A percentile compares a stretch with the other conserved stretches of the same genome.
phyloP scores from a whole-genome alignment of 2,329 filamentous ascomycete species.

The Ceratocystis cubensis region DNA sequence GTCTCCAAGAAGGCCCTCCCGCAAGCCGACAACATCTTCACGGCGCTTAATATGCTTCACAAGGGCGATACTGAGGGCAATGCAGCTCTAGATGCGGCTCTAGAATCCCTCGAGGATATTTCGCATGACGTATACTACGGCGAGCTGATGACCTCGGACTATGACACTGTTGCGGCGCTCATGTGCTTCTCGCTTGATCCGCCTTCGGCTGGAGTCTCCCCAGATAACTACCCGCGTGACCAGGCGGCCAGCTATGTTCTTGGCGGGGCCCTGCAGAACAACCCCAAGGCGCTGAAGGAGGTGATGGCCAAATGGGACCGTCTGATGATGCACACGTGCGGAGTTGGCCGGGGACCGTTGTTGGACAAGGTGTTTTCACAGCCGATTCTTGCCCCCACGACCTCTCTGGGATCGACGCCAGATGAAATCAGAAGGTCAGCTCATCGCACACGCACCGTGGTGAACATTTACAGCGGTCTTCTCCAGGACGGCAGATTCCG shows the following conservation, averaged over 20 bases:
- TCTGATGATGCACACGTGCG: slow-evolving; percentile 32
- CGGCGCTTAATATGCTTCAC: slow-evolving; percentile 36
- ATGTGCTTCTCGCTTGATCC: slow-evolving; percentile 40
- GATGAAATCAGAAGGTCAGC: slow-evolving; percentile 25
- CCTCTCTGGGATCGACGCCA: not conserved
- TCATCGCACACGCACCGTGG: slow-evolving; percentile 29
- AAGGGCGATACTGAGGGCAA: slow-evolving; percentile 32
- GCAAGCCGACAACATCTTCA: slow-evolving; percentile 31
- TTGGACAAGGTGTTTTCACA: slow-evolving; percentile 14
- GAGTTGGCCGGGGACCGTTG: slow-evolving; percentile 23
- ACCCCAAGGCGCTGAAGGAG: slow-evolving; percentile 45
- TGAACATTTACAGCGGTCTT: slow-evolving; percentile 44
- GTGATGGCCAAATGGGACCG: slow-evolving; percentile 37
- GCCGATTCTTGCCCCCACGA: not conserved
- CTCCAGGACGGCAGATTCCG: slow-evolving; percentile 42
- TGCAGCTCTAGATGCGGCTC: slow-evolving; percentile 35
- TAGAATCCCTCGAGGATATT: slow-evolving; percentile 49
- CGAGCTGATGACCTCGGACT: slow-evolving; percentile 46
- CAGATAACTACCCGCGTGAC: slow-evolving; percentile 30
- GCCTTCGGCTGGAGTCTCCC: slow-evolving; percentile 22
- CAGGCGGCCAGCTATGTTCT: slow-evolving; percentile 46
- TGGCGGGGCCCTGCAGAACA: slow-evolving; percentile 50
- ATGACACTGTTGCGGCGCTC: slow-evolving; percentile 40
- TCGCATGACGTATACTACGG: slow-evolving; percentile 61
- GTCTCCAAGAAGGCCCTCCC: slow-evolving; percentile 17